Percentiles rank a stretch among this genome's conserved stretches.
These are phyloP conservation scores for Saksenaea oblongispora DNA, from an alignment of 371 early-diverging fungal species.

Conservation along the genomic window DNA sequence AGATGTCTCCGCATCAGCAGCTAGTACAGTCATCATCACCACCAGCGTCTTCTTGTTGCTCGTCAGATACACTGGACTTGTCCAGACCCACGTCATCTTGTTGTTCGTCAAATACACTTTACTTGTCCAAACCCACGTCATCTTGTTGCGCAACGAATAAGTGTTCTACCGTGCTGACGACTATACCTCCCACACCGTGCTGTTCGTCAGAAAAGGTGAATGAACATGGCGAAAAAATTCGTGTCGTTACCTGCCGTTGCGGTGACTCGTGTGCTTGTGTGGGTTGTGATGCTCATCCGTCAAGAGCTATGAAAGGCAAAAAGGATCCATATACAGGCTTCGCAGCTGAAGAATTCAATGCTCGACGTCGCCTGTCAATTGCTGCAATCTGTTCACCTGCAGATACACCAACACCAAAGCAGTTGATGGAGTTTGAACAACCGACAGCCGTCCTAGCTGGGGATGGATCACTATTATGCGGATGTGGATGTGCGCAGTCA, in stretches of 20 bases:
- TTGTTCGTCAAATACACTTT: neutral
- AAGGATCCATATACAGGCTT: conserved; percentile 41
- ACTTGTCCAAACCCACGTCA: neutral
- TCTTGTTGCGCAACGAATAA: neutral
- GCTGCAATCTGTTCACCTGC: conserved; percentile 20
- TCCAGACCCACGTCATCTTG: neutral
- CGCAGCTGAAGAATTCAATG: conserved; percentile 6
- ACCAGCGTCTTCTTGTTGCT: conserved; percentile 4
- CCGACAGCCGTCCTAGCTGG: conserved; percentile 30
- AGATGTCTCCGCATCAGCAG: neutral
- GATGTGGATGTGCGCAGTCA: conserved; percentile 37
- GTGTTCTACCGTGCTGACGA: neutral
- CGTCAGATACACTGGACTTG: neutral
- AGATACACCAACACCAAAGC: conserved; percentile 13
- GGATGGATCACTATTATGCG: conserved; percentile 31
- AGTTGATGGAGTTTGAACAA: conserved; percentile 8
- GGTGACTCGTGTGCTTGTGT: conserved; percentile 50
- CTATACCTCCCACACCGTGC: conserved; percentile 15
- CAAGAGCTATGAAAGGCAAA: conserved; percentile 40
- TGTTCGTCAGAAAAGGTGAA: conserved; percentile 30
- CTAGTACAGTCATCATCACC: neutral
- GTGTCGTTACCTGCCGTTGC: conserved; percentile 50
- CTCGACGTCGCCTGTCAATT: conserved; percentile 24
- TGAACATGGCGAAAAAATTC: conserved; percentile 30
- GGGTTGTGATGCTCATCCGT: conserved; percentile 54